Conservation (phyloP, 1,284 basidiomycete species). For the Neonothopanus nambi region DNA sequence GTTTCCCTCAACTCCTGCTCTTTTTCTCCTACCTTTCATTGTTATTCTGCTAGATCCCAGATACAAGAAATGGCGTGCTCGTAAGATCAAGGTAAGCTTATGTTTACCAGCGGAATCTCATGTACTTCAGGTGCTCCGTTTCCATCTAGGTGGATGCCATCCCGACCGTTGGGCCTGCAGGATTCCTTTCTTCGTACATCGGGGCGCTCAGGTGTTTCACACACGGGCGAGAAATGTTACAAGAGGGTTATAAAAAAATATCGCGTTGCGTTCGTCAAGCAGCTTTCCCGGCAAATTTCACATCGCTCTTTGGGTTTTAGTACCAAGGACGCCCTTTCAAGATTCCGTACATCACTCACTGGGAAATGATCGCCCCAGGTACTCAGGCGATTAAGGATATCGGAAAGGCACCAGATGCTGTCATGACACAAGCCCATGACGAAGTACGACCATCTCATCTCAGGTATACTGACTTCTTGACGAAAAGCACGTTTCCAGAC, state of each 20-base stretch:
- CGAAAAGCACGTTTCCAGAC: conserved; percentile 8
- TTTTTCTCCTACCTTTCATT: background rate
- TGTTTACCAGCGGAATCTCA: background rate
- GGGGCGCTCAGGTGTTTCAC: conserved; percentile 1
- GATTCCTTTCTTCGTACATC: conserved; percentile 9
- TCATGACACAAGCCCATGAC: conserved; percentile 27
- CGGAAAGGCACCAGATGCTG: conserved; percentile 31
- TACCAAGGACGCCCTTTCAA: conserved; percentile 26
- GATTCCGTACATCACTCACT: conserved; percentile 28
- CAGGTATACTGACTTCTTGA: background rate
- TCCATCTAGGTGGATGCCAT: conserved; percentile 7
- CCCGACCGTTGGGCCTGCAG: conserved; percentile 9
- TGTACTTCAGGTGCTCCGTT: too few species aligned
- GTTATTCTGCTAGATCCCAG: background rate
- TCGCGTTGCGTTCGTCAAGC: background rate
- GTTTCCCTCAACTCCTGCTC: too few species aligned
- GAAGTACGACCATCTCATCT: conserved; percentile 21
- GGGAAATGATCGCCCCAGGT: conserved; percentile 33
- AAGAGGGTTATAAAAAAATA: conserved; percentile 13
- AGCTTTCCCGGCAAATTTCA: background rate
- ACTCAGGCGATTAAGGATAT: conserved; percentile 33
- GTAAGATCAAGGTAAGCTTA: conserved; percentile 1
- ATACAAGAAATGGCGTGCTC: background rate
- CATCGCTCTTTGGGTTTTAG: background rate
- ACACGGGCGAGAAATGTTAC: conserved; percentile 7